Evolutionary conservation across 805 yeast genomes (phyloP).

Genomic region (Pichia scutulata): DNA sequence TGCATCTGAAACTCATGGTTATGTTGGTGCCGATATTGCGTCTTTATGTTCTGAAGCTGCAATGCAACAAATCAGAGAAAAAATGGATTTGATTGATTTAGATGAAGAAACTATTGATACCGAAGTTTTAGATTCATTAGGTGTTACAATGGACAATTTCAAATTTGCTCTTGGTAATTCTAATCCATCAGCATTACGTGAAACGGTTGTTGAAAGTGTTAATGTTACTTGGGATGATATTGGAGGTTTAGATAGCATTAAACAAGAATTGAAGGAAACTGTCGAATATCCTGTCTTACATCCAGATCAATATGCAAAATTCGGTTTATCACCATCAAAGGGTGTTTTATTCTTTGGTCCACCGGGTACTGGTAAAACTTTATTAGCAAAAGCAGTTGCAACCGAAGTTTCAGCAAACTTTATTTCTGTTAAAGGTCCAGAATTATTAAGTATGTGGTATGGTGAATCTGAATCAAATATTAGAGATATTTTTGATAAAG

Average conservation of each 20-base stretch:
- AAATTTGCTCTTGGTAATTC: slow-evolving; percentile 96
- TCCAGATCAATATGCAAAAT: slow-evolving; percentile 97
- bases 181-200: slow-evolving; percentile 98
- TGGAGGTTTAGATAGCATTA: slow-evolving; percentile 96
- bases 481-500: slow-evolving; percentile 96
- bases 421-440: slow-evolving; percentile 96
- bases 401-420: slow-evolving; percentile 98
- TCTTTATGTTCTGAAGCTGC: slow-evolving; percentile 99
- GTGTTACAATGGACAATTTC: slow-evolving; percentile 98
- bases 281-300: slow-evolving; percentile 98
- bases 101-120: slow-evolving; percentile 97
- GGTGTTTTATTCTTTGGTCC: slow-evolving; percentile 99
- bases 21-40: slow-evolving; percentile 98
- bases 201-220: slow-evolving; percentile 97
- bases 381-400: slow-evolving; percentile 97
- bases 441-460: slow-evolving; percentile 95
- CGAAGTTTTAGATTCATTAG: slow-evolving; percentile 89
- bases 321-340: slow-evolving; percentile 95
- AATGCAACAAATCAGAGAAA: slow-evolving; percentile 99
- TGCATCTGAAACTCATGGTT: slow-evolving; percentile 98
- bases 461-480: slow-evolving; percentile 98
- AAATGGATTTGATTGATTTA: slow-evolving; percentile 94
- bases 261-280: slow-evolving; percentile 95
- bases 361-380: slow-evolving; percentile 99
- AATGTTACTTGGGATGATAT: slow-evolving; percentile 99